Conservation (phyloP, 192 early-diverging fungal genomes). For the Coemansia sp. region DNA sequence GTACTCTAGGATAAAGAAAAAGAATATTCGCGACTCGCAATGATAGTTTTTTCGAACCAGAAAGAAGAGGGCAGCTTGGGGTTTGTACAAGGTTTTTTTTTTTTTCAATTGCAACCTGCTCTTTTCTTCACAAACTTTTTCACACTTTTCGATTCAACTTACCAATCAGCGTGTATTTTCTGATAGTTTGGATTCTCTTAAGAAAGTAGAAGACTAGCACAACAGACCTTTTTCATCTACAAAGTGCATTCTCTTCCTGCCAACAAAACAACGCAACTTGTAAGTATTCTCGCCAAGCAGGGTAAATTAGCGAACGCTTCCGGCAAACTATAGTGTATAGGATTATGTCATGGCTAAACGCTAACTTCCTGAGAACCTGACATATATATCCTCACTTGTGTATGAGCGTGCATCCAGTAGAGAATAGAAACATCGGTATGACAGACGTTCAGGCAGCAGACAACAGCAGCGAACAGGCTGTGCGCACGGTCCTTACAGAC, state of each 20-base stretch:
- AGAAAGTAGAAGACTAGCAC: not conserved
- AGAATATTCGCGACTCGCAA: not conserved
- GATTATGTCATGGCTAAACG: not conserved
- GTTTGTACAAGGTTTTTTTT: too few species aligned
- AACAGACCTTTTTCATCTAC: not conserved
- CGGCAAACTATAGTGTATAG: not conserved
- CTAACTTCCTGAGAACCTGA: not conserved
- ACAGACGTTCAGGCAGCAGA: conserved; percentile 25
- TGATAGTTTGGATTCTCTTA: not conserved
- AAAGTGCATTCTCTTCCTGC: not conserved
- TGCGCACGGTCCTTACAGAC: conserved; percentile 61
- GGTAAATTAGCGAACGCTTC: not conserved
- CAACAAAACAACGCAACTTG: not conserved
- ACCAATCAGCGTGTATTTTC: not conserved
- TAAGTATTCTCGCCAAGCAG: not conserved
- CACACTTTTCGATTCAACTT: not conserved
- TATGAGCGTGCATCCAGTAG: not conserved
- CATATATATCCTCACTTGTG: not conserved
- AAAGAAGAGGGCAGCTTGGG: conserved; percentile 8
- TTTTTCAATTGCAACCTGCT: not conserved
- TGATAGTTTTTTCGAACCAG: not conserved
- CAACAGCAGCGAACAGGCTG: conserved; percentile 4
- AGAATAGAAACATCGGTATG: conserved; percentile 14
- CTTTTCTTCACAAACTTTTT: not conserved
- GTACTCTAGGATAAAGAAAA: not conserved